Evolutionary conservation across 2,329 filamentous ascomycete species (phyloP).

Genomic region (Didymella keratinophila): DNA sequence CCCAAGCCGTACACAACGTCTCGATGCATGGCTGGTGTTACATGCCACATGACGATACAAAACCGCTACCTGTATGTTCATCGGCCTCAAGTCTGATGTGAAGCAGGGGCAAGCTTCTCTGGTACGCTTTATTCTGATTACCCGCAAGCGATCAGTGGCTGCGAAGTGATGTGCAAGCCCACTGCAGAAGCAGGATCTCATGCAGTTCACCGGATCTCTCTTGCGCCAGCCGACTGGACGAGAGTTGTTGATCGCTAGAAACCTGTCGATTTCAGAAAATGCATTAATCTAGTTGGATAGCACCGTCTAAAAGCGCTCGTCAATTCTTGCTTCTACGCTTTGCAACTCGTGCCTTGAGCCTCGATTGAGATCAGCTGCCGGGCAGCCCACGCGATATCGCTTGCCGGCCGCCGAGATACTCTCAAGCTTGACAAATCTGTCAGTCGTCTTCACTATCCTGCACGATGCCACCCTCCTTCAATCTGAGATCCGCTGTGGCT

Average conservation of each 20-base stretch:
- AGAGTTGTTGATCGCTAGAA: neutral
- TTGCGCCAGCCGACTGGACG: neutral
- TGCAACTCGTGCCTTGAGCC: neutral
- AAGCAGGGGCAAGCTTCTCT: neutral
- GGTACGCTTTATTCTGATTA: neutral
- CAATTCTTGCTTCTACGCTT: neutral
- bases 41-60: slow-evolving; percentile 2
- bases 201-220: slow-evolving; percentile 13
- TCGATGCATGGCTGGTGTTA: slow-evolving; percentile 3
- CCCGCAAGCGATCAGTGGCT: neutral
- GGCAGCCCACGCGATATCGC: neutral
- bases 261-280: neutral
- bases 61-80: neutral
- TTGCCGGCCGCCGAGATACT: too few relatives aligned
- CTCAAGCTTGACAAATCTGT: neutral
- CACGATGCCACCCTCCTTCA: neutral
- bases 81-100: neutral
- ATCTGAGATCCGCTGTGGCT: neutral
- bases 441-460: neutral
- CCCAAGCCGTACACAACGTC: neutral
- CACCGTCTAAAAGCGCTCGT: slow-evolving; percentile 2
- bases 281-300: slow-evolving; percentile 2
- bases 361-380: neutral
- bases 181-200: slow-evolving; percentile 3
- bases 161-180: neutral